Evolutionary conservation across 495 filamentous ascomycete species (phyloP), one percentile per base, ranked within the genome.

Genomic region (Xylaria longipes): DNA sequence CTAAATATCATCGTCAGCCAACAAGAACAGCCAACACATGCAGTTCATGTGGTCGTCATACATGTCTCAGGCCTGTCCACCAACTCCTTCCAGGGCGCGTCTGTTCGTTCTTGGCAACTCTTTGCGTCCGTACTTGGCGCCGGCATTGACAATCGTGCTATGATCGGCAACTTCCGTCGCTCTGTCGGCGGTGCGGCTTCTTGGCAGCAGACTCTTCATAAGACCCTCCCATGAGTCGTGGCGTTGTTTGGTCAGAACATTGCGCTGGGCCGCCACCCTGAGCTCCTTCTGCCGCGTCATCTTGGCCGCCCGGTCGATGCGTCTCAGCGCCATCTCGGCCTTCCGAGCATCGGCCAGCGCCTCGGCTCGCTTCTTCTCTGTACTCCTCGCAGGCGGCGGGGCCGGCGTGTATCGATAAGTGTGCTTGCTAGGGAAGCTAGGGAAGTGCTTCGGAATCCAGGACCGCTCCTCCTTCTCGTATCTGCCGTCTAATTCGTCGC

Each of bases 131-230:
- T 78, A 79, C 7, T 62, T 67, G 57, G 73, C 75, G n/a, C 82
- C 81, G 17, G 79, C 76, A 54, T 85, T 82, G 46, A 86, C 84
- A 72, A 86, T 81, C 68, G 83, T 82, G 71, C 83, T 85, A 61
- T 86, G 80, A 27, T 86, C 84, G 3, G 84, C 84, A 58, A 86
- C 83, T 25, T 85, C 83, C 1, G 91, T 92, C 75, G 89, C 91
- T 27, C 65, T 75, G 9, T 76, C 74, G 12, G 78, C 75, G 9
- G 61, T 22, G 27, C 7, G 48, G 2, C 39, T 41, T 17, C 14
- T n/a, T 39, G 82, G 80, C 3, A 86, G 76, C 12, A 84, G 48
- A 17, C 78, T 77, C 12, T 78, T 73, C 83, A 86, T 84, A 4
- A 82, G 78, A 0, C 68, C 56, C 73, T 86, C 84, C 84, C 84